Percentiles rank a stretch among this genome's conserved stretches.
phyloP scores from a whole-genome alignment of 352 stramenopile genomes.

The Globisporangium polare region DNA sequence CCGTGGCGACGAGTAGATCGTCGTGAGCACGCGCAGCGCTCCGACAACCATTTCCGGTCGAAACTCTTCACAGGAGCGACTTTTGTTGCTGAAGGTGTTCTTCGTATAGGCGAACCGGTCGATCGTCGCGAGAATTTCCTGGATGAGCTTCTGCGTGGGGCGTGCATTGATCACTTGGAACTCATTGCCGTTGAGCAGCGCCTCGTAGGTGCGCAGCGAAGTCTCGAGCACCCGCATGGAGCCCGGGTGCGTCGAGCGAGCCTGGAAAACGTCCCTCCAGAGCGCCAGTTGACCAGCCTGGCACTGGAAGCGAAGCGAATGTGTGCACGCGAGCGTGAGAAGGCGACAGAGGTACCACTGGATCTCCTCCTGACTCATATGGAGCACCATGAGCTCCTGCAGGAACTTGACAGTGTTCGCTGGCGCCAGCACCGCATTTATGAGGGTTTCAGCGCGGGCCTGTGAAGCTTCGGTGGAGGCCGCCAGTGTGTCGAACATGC shows the following conservation, averaged over 20 bases:
- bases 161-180: slow-evolving; percentile 19
- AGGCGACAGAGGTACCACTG: slow-evolving; percentile 32
- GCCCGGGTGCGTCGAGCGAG: slow-evolving; percentile 23
- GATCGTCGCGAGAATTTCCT: slow-evolving; percentile 21
- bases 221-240: slow-evolving; percentile 32
- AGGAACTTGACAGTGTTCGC: slow-evolving; percentile 19
- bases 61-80: background rate
- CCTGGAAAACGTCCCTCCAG: slow-evolving; percentile 27
- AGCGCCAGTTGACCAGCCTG: slow-evolving; percentile 27
- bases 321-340: slow-evolving; percentile 13
- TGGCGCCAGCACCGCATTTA: slow-evolving; percentile 20
- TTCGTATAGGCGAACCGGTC: slow-evolving; percentile 11
- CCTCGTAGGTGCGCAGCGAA: slow-evolving; percentile 26
- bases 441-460: slow-evolving; percentile 2
- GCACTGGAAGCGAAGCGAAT: slow-evolving; percentile 36
- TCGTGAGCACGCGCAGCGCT: slow-evolving; percentile 13
- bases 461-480: background rate
- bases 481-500: slow-evolving; percentile 18
- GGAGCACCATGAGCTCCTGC: slow-evolving; percentile 13
- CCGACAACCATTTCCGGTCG: slow-evolving; percentile 12
- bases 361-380: slow-evolving; percentile 39
- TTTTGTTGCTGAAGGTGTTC: background rate
- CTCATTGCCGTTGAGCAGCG: slow-evolving; percentile 30
- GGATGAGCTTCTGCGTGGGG: slow-evolving; percentile 10
- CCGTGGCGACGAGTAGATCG: slow-evolving; percentile 15